Base-by-base conservation (phyloP, 1,284 basidiomycete genomes). In the Melanopsichium pennsylvanicum region DNA sequence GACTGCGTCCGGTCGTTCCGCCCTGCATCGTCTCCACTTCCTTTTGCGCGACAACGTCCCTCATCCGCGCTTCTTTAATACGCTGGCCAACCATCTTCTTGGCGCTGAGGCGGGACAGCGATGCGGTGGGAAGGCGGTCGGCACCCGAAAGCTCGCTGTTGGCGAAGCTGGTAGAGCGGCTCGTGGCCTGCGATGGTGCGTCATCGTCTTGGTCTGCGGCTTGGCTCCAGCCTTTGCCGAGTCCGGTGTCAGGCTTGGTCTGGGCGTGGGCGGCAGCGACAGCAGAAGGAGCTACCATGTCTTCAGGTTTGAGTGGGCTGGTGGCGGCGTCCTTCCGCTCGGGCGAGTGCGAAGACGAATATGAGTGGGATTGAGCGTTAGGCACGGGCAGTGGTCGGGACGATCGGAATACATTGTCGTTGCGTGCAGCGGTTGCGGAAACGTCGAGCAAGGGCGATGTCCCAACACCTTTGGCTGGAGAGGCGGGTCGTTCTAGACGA, bases 11-110 rank as follows among this genome's bases (percentile, higher is more conserved):
- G 4, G 52, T 5, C 3, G 43, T 23, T 36, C 34, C 54, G 4
- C 48, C 47, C 47, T 58, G 49, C 50, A 54, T 57, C 11, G 60
- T 44, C 1, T 70, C 66, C 34, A 7, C 10, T 19, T 70, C 66
- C 43, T 63, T 63, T 22, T 56, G 60, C 2, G 60, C 66, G 2
- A 35, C 36, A 12, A 46, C 50, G n/a, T 66, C 72, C 5, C 75
- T 57, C 51, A 68, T 46, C 46, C 74, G 63, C 5, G 75, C 75
- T 66, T 77, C 75, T 29, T 66, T 61, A 37, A 77, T 61, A 16
- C 75, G 59, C 56, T 77, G 75, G 1, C 69, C 72, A 22, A 77
- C 75, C 74, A 74, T 72, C 38, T 62, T 64, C 35, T 73, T 59
- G 19, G 69, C 73, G 43, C 69, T 62, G 19, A 77, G 69, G 22